Evolutionary conservation across 2,329 filamentous ascomycete genomes (phyloP).

Genomic region (Magnaporthiopsis incrustans): DNA sequence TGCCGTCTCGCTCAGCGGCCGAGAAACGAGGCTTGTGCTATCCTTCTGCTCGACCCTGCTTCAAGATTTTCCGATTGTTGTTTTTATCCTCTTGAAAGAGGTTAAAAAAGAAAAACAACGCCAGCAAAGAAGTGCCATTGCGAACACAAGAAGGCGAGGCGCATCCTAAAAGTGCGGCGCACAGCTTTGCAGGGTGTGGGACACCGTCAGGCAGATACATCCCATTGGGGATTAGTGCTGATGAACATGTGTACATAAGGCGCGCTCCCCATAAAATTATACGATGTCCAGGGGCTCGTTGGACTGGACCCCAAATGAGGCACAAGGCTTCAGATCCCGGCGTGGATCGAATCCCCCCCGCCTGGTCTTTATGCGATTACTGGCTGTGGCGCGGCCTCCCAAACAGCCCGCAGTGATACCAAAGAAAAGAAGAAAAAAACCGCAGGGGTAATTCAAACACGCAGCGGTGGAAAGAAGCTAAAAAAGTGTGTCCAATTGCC

Average conservation of each 20-base stretch:
- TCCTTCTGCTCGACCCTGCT: too few relatives aligned
- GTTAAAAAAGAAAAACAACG: background rate
- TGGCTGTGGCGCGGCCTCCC: background rate
- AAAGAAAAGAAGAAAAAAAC: too few relatives aligned
- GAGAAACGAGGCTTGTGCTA: background rate
- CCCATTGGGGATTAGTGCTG: background rate
- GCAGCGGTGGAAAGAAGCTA: too few relatives aligned
- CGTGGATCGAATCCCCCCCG: too few relatives aligned
- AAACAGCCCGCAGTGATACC: too few relatives aligned
- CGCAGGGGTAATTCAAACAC: too few relatives aligned
- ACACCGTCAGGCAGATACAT: background rate
- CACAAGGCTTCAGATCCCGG: too few relatives aligned
- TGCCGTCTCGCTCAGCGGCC: background rate
- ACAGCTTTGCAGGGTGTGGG: background rate
- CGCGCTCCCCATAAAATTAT: background rate
- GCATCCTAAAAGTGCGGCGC: background rate
- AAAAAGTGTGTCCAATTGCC: too few relatives aligned
- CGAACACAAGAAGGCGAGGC: background rate
- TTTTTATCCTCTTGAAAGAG: background rate
- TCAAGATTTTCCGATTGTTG: too few relatives aligned
- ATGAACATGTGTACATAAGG: background rate
- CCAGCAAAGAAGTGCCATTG: background rate
- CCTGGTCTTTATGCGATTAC: background rate
- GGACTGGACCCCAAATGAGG: too few relatives aligned
- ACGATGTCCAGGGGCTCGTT: background rate